These are phyloP conservation scores for Penicillium steckii DNA, from an alignment of 495 filamentous ascomycete species.

Conservation along the genomic window DNA sequence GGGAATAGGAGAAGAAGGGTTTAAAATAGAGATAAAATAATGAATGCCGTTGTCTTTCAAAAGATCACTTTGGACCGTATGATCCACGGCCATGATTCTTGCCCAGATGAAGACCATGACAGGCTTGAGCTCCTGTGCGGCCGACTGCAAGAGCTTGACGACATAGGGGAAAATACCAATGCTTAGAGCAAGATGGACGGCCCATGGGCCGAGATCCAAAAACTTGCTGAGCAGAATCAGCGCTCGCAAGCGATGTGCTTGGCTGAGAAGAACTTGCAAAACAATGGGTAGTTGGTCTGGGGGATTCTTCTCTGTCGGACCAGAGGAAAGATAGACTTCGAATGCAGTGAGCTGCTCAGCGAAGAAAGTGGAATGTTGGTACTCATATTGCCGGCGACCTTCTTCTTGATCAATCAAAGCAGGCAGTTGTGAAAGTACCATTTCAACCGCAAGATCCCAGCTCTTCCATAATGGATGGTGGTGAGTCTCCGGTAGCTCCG, in stretches of 20 bases:
- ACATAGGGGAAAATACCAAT: constrained; percentile 99
- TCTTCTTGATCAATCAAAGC: constrained; percentile 72
- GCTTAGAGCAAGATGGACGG: constrained; percentile 90
- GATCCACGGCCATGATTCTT: constrained; percentile 90
- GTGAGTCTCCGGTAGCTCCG: constrained; percentile 85
- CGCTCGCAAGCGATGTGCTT: constrained; percentile 90
- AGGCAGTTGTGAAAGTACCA: constrained; percentile 89
- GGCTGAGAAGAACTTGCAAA: constrained; percentile 90
- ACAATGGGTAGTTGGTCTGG: constrained; percentile 96
- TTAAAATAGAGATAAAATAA: constrained; percentile 91
- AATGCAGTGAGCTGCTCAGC: constrained; percentile 97
- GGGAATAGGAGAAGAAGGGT: constrained; percentile 76
- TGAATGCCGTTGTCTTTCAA: constrained; percentile 95
- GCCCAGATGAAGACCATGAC: constrained; percentile 99
- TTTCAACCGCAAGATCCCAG: constrained; percentile 96
- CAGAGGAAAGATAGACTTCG: constrained; percentile 91
- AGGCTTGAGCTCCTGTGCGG: constrained; percentile 90
- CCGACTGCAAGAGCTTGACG: constrained; percentile 90
- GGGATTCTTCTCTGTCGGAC: constrained; percentile 76
- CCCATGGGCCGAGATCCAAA: constrained; percentile 94
- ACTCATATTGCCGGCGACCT: constrained; percentile 77
- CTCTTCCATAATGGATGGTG: constrained; percentile 94
- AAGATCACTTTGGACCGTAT: constrained; percentile 86
- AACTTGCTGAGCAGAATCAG: constrained; percentile 93
- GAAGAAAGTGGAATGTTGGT: constrained; percentile 93